Base-by-base conservation (phyloP, 768 basidiomycete species). In the Russula vinacea region DNA sequence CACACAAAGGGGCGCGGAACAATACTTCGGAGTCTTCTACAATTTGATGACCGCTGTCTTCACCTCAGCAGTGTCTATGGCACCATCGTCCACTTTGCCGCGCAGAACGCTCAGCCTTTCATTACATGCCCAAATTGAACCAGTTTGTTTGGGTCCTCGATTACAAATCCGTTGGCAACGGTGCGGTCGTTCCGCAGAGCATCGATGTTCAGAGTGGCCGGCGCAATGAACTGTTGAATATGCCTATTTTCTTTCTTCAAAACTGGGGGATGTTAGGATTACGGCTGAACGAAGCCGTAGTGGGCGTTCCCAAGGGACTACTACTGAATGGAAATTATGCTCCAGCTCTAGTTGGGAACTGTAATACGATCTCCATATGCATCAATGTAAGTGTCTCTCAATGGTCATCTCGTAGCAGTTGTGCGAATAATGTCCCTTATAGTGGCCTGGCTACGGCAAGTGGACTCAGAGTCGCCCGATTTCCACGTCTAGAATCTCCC, bases 231-330 rank as follows among this genome's bases (percentile, higher is more conserved):
- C 1, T 32, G 13, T 39, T 61, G 9, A 35, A 67, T 2, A 14
- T 65, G 50, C 66, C 66, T 0, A 61, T 67, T 26, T 67, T 67
- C 16, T 67, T 67, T 32, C 26, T 66, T 10, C 53, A 56, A 11
- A 50, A 56, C 17, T 22, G 42, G 26, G 37, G 16, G 6, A 29
- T 11, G 4, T 10, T 65, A n/a, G 66, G 66, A 2, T 22, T 66
- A 11, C 40, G 5, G 0, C 5, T 67, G 11, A 32, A 42, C 3
- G 16, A 26, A 4, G 58, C 59, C 47, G 42, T 22, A 9, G 54
- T 40, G 7, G 64, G 64, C 33, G 33, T 56, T 22, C 40, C 40
- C 26, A 6, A 11, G 11, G n/a, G 19, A n/a, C 26, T 44, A n/a
- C 26, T 44, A 5, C 32, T 59, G 42, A 37, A 55, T 8, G 54